Evolutionary conservation across 352 stramenopile genomes (phyloP), one percentile per base, ranked within the genome.

Genomic region (Phytophthora podocarpi): DNA sequence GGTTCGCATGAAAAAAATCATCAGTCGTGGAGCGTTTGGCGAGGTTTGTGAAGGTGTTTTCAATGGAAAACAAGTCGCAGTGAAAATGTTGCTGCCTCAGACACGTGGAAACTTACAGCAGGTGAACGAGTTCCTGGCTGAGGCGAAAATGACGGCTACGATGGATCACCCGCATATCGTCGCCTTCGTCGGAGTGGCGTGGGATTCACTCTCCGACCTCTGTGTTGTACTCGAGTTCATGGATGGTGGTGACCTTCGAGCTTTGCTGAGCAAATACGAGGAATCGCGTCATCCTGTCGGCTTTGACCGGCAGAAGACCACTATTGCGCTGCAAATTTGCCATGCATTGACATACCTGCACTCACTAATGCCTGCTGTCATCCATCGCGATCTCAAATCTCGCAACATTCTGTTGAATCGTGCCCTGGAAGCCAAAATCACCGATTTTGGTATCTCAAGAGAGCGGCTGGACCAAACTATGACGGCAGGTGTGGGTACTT

Each of bases 221-320:
- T 71, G 66, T 24, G 70, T 85, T 13, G 49, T 87, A 18, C 70
- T 75, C 5, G 74, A 85, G 59, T 87, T 70, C 45, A 77, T 87
- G 70, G 61, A 74, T 21, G 74, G 72, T 15, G 77, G 77, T 7
- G 72, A 86, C 27, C 41, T 86, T 27, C 65, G 71, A 15, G 40
- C 31, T 5, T 45, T 84, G 10, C 51, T 86, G 4, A 40, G 48
- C n/a, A 63, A 64, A 11, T 79, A 70, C 26, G 45, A 75, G 16
- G 31, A 43, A 32, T 48, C 27, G 3, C 30, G 48, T 18, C 56
- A 48, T 34, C 62, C 41, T 0, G 34, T 31, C 1, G 69, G 68
- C 1, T 76, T 76, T 35, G 54, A 81, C 30, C 21, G 10, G 3
- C 59, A 69, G 32, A 79, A 82, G 54, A 40, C 42, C 16, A 53